Evolutionary conservation across 345 rosid genomes (phyloP), one percentile per base, ranked within the genome.

Genomic region (Kernera saxatilis): DNA sequence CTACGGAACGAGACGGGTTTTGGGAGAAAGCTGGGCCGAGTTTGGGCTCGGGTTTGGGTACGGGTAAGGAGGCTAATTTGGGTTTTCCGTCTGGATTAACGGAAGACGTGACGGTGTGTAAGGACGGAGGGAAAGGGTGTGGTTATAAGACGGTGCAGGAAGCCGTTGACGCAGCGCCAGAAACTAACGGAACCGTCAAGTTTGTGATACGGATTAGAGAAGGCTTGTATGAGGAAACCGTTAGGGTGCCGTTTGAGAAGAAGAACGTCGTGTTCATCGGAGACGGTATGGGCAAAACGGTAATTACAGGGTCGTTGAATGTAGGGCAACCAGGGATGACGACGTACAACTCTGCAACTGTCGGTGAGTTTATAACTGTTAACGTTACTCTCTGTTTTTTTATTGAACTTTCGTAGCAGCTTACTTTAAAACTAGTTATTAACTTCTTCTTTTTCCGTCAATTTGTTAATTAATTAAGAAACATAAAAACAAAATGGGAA

Each of bases 271-370:
- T 93, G 30, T 89, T 91, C 19, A 44, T 87, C 12, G 99, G 99
- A 0, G 96, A 91, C 6, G 97, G 97, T 6, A 85, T 81, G 79
- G 95, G 96, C 32, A 91, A 84, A 77, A 89, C 99, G 13, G 86
- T 93, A 30, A 89, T 93, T 67, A 81, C 96, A 0, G 90, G 91
- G 0, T 81, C 95, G 13, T 30, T 69, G 19, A 79, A 64, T 13
- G 91, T 63, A 3, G 93, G 87, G 0, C 84, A 65, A 36, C 76
- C 77, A 2, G 95, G 98, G 2, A 43, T 88, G 48, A 79, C 87
- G 14, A 91, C 99, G 9, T 89, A 77, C 23, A 74, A 85, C 48
- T 65, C 97, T 7, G 96, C 98, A 3, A 91, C 97, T 8, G 90
- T 93, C 39, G 96, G 98, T 93, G 79, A 64, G 81, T 72, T 35